Evolutionary conservation across 1,139 yeast species (phyloP).

Genomic region (Eremothecium coryli): DNA sequence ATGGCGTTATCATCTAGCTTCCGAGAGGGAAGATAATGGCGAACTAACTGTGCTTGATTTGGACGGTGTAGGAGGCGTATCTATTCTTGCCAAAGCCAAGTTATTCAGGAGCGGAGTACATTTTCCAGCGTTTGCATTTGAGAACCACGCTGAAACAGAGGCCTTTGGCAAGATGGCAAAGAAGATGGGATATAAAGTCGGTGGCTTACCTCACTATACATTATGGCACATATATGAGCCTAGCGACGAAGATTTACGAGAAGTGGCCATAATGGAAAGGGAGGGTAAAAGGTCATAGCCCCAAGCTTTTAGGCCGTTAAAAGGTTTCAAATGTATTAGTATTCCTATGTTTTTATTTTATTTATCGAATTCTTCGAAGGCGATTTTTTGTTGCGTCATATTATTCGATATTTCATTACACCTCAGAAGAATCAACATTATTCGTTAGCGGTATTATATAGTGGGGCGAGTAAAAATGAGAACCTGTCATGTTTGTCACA

Average conservation of each 20-base stretch:
- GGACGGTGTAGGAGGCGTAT: conserved; percentile 90
- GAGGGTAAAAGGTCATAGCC: conserved; percentile 38
- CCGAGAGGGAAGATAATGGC: conserved; percentile 56
- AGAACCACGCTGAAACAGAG: conserved; percentile 87
- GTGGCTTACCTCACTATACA: conserved; percentile 83
- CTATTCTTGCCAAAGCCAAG: conserved; percentile 71
- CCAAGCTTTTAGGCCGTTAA: no score
- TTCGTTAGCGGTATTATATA: no score
- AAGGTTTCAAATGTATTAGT: no score
- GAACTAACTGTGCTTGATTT: conserved; percentile 60
- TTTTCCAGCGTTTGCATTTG: conserved; percentile 82
- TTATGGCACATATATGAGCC: conserved; percentile 87
- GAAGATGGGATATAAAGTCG: conserved; percentile 68
- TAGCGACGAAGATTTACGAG: conserved; percentile 78
- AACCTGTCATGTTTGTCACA: no score
- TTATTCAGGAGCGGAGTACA: conserved; percentile 77
- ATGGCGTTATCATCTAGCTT: conserved; percentile 77
- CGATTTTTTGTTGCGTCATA: no score
- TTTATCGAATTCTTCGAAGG: no score
- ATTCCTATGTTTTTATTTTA: no score
- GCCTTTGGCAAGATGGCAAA: conserved; percentile 86
- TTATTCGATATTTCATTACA: no score
- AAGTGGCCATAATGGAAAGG: conserved; percentile 64
- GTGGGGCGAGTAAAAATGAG: no score
- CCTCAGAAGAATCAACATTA: no score